Base-by-base conservation (phyloP, 2,329 filamentous ascomycete genomes). In the Helminthosporium solani region DNA sequence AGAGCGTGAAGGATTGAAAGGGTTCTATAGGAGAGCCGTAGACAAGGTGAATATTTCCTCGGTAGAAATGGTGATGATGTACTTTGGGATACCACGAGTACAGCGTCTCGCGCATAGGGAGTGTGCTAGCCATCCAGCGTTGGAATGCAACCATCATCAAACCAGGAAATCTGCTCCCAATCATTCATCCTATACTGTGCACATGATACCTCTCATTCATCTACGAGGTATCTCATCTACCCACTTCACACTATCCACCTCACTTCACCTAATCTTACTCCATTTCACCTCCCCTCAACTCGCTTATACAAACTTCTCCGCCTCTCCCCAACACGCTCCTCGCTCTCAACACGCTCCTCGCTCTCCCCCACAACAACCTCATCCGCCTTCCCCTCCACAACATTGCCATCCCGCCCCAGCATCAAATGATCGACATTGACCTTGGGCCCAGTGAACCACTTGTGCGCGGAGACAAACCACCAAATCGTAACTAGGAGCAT, bases 371-470 rank as follows among this genome's bases (percentile, higher is more conserved):
- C 25, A 15, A 31, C 44, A 20, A 12, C 20, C 28, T 30, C 40
- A 16, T 15, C 6, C 30, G 23, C 41, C 16, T 34, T 38, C 33
- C 12, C 20, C 40, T 33, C 56, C 54, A 76, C 56, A 15, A 72
- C 58, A 35, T 68, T 67, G 1, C 61, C 71, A 3, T 68, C 66
- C 2, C 57, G 49, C 5, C 73, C 74, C 12, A 74, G 61, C 74
- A 77, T 77, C 58, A 73, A 57, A 66, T 83, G 80, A 54, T 82
- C 78, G 20, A 87, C 72, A 57, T 87, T 87, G 50, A 87, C 79
- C 71, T 82, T 85, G 0, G 85, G 84, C 0, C 85, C 85, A 58
- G 81, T 84, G 68, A 87, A 88, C 84, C 84, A 87, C 58, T 80
- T 84, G 39, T 75, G 75, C 8, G 84, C 84, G 54, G 79, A 77